These are phyloP conservation scores for Tetracladium setigerum DNA, from an alignment of 495 filamentous ascomycete species.

Conservation along the genomic window DNA sequence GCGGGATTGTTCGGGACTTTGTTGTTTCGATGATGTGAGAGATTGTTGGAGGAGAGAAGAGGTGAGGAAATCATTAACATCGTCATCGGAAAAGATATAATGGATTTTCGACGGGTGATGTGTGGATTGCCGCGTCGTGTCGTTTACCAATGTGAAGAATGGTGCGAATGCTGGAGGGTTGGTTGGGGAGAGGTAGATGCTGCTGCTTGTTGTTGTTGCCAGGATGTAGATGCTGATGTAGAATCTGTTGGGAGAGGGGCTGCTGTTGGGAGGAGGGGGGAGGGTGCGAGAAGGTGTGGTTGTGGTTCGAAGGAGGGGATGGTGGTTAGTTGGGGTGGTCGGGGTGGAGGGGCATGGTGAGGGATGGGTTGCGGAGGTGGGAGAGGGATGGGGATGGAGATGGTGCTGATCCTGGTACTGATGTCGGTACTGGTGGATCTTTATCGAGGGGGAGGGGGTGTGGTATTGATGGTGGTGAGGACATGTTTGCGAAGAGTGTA, in stretches of 20 bases:
- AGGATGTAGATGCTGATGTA: not conserved
- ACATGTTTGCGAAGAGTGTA: slow-evolving; percentile 4
- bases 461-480: slow-evolving; percentile 11
- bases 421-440: slow-evolving; percentile 12
- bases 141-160: slow-evolving; percentile 59
- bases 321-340: not conserved
- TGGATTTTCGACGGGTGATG: slow-evolving; percentile 75
- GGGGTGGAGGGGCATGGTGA: not conserved
- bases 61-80: slow-evolving; percentile 56
- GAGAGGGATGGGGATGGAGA: not conserved
- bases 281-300: not conserved
- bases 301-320: not conserved
- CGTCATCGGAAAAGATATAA: slow-evolving; percentile 85
- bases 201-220: slow-evolving; percentile 1
- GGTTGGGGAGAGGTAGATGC: slow-evolving; percentile 27
- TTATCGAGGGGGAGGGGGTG: slow-evolving; percentile 10
- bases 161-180: slow-evolving; percentile 39
- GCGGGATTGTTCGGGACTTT: not conserved
- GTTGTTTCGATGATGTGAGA: too few species aligned
- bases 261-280: not conserved
- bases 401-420: too few species aligned
- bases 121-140: slow-evolving; percentile 41
- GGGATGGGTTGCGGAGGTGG: not conserved
- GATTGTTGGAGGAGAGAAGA: slow-evolving; percentile 29
- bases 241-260: not conserved